Conservation (phyloP, 805 yeast genomes). For the Lipomyces yamanashiensis region DNA sequence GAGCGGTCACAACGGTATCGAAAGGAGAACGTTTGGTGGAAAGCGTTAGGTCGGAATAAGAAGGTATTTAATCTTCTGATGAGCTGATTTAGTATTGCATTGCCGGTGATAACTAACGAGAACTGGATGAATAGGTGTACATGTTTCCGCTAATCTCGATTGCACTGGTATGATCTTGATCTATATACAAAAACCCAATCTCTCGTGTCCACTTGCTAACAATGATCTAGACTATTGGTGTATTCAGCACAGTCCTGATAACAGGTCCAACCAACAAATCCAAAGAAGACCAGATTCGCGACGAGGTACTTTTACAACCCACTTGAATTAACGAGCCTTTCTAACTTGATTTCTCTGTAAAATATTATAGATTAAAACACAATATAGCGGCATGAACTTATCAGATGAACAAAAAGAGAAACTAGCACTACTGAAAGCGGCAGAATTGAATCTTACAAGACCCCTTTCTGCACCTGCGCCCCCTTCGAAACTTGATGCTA, state of each 20-base stretch:
- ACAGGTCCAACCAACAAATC: neutral
- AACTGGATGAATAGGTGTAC: neutral
- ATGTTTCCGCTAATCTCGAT: neutral
- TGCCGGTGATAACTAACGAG: neutral
- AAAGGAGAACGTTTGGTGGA: constrained; percentile 14
- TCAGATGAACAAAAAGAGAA: neutral
- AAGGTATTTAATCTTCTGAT: neutral
- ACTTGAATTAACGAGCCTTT: neutral
- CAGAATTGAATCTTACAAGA: neutral
- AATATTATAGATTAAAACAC: neutral
- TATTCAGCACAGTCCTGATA: no score
- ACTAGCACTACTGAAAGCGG: neutral
- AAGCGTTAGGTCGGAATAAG: constrained; percentile 18
- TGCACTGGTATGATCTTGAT: neutral
- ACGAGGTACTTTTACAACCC: neutral
- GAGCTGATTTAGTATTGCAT: no score
- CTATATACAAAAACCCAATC: no score
- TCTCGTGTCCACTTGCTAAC: neutral
- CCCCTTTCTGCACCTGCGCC: no score
- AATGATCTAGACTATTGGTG: neutral
- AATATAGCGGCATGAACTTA: neutral
- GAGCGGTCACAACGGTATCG: neutral
- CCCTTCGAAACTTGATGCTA: no score
- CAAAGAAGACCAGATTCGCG: constrained; percentile 2
- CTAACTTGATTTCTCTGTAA: no score